These are phyloP conservation scores for Zarea fungicola DNA, from an alignment of 2,329 filamentous ascomycete genomes.

Conservation along the genomic window DNA sequence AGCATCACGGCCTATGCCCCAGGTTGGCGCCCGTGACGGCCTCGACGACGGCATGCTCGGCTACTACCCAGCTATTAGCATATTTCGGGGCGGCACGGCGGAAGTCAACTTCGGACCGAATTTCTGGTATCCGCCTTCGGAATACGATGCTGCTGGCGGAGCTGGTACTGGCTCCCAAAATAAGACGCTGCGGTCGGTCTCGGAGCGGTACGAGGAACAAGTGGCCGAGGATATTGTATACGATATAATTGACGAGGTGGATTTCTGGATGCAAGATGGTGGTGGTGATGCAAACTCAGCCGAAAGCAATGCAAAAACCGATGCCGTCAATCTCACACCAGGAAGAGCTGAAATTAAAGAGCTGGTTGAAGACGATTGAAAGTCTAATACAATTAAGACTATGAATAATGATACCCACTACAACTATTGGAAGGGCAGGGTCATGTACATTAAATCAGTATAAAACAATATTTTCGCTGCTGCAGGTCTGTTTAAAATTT, in stretches of 20 bases:
- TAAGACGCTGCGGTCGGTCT: slow-evolving; percentile 53
- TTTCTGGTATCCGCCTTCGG: slow-evolving; percentile 81
- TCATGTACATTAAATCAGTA: too few species aligned
- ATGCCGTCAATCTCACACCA: slow-evolving; percentile 37
- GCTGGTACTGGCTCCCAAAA: slow-evolving; percentile 20
- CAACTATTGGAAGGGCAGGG: background rate
- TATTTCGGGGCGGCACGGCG: slow-evolving; percentile 84
- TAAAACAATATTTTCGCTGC: too few species aligned
- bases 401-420: slow-evolving; percentile 8
- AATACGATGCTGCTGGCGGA: slow-evolving; percentile 36
- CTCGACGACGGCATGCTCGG: slow-evolving; percentile 93
- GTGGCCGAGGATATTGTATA: slow-evolving; percentile 92
- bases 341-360: slow-evolving; percentile 58
- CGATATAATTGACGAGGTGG: slow-evolving; percentile 90
- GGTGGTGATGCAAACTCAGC: slow-evolving; percentile 43
- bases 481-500: too few species aligned
- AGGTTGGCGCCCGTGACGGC: slow-evolving; percentile 74
- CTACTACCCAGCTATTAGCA: slow-evolving; percentile 90
- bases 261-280: slow-evolving; percentile 75
- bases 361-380: slow-evolving; percentile 56
- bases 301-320: slow-evolving; percentile 39
- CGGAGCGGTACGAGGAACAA: slow-evolving; percentile 83
- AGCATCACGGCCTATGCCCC: slow-evolving; percentile 67
- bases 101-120: slow-evolving; percentile 92
- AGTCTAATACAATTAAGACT: background rate